phyloP scores from a whole-genome alignment of 83 land plant genomes.

The Picea abies region DNA sequence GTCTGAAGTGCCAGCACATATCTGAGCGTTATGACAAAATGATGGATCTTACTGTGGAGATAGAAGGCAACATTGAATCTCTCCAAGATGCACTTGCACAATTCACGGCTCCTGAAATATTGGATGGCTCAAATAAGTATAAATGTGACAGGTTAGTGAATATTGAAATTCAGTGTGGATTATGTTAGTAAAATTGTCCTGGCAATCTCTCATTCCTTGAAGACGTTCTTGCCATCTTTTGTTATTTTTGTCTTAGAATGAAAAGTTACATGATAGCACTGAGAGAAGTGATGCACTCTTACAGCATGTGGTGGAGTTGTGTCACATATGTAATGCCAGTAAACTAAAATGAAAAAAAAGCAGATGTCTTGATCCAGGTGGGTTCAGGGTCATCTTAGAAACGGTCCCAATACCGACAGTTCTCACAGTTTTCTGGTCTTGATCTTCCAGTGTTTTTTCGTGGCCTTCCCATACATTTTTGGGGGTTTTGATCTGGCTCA shows the following conservation, averaged over 20 bases:
- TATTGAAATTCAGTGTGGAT: not conserved
- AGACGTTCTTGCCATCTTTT: not conserved
- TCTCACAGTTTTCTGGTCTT: no score
- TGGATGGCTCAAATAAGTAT: constrained; percentile 71
- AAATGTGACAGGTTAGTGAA: constrained; percentile 35
- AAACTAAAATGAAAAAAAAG: no score
- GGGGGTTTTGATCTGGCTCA: no score
- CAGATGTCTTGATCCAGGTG: no score
- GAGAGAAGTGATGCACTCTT: no score
- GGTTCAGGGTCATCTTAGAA: no score
- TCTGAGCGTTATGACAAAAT: constrained; percentile 32
- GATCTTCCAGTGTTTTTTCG: no score
- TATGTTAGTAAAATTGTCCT: not conserved
- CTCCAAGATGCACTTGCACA: constrained; percentile 61
- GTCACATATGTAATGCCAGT: no score
- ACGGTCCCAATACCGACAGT: no score
- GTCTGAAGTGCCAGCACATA: constrained; percentile 30
- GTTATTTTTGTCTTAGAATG: not conserved
- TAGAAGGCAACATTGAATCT: constrained; percentile 56
- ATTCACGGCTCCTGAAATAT: constrained; percentile 54
- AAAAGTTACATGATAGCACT: not conserved
- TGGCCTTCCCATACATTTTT: no score
- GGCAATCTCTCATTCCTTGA: not conserved
- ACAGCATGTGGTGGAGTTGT: no score
- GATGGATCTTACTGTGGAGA: constrained; percentile 64